phyloP scores from a whole-genome alignment of 257 asterid genomes.

The Przewalskia tangutica region DNA sequence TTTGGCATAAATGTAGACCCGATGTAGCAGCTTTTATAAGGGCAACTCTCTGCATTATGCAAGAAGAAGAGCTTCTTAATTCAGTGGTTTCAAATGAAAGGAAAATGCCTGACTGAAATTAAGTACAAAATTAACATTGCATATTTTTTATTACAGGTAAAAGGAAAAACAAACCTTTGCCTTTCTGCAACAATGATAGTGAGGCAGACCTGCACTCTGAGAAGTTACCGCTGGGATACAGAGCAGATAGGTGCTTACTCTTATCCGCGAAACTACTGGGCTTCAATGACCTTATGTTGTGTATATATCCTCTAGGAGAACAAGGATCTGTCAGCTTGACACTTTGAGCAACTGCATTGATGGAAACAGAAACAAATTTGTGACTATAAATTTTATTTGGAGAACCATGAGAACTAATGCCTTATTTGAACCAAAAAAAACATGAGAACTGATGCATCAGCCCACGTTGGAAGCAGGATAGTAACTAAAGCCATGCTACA shows the following conservation, averaged over 20 bases:
- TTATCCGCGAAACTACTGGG: conserved; percentile 37
- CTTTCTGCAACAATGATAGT: conserved; percentile 63
- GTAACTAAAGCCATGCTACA: not conserved
- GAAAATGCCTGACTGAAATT: not conserved
- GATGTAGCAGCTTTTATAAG: conserved; percentile 47
- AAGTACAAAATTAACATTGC: not conserved
- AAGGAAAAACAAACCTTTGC: conserved; percentile 48
- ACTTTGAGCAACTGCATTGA: conserved; percentile 46
- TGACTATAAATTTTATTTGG: not conserved
- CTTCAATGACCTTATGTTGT: conserved; percentile 27
- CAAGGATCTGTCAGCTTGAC: conserved; percentile 69
- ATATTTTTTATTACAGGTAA: not conserved
- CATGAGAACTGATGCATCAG: not conserved
- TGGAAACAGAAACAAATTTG: conserved; percentile 1
- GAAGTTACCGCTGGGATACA: conserved; percentile 84
- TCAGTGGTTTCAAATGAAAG: not conserved
- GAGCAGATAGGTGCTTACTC: conserved; percentile 14
- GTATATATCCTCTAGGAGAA: conserved; percentile 75
- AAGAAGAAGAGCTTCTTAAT: conserved; percentile 8
- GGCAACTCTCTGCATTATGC: conserved; percentile 57
- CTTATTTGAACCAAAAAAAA: not conserved
- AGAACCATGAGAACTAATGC: not conserved
- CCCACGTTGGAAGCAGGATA: not conserved
- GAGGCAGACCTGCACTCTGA: conserved; percentile 86
- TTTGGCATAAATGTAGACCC: conserved; percentile 78